Percentiles rank a stretch among this genome's conserved stretches.
Evolutionary conservation across 495 filamentous ascomycete genomes (phyloP).

Genomic region (Lasiosphaeris hirsuta): DNA sequence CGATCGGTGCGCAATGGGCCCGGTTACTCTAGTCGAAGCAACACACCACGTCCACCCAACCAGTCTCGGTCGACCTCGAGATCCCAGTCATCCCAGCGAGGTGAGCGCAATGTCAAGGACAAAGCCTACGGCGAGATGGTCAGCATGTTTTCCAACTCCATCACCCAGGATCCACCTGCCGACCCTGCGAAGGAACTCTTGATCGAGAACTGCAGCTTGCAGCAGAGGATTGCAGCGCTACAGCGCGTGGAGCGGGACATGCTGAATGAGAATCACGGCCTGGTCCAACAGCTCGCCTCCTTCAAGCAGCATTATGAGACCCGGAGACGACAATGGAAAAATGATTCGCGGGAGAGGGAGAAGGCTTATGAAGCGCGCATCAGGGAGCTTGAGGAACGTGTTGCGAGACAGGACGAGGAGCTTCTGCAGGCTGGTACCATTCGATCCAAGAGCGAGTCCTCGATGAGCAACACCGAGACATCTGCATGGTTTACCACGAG

Average conservation of each 20-base stretch:
- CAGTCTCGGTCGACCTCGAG: neutral
- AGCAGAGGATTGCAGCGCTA: constrained; percentile 22
- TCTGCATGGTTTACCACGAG: constrained; percentile 7
- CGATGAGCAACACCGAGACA: constrained; percentile 6
- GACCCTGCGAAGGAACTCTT: constrained; percentile 3
- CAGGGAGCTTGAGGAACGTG: constrained; percentile 9
- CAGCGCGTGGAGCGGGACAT: constrained; percentile 22
- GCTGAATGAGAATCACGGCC: constrained; percentile 17
- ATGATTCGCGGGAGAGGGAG: constrained; percentile 13
- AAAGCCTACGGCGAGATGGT: constrained; percentile 2
- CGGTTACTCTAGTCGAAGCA: neutral
- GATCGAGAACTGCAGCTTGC: constrained; percentile 20
- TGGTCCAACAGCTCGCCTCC: constrained; percentile 1
- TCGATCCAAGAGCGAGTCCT: neutral
- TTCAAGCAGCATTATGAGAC: constrained; percentile 11
- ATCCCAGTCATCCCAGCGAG: neutral
- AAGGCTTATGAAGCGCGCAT: constrained; percentile 13
- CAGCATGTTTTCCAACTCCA: too few species aligned
- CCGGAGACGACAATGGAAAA: constrained; percentile 13
- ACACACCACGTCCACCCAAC: neutral
- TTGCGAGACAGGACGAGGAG: constrained; percentile 13
- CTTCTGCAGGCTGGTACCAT: neutral
- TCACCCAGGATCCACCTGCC: too few species aligned
- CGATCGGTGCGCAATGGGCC: neutral
- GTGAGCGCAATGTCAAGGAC: neutral